Conservation (phyloP, 2,329 filamentous ascomycete genomes). For the Didymella lethalis region DNA sequence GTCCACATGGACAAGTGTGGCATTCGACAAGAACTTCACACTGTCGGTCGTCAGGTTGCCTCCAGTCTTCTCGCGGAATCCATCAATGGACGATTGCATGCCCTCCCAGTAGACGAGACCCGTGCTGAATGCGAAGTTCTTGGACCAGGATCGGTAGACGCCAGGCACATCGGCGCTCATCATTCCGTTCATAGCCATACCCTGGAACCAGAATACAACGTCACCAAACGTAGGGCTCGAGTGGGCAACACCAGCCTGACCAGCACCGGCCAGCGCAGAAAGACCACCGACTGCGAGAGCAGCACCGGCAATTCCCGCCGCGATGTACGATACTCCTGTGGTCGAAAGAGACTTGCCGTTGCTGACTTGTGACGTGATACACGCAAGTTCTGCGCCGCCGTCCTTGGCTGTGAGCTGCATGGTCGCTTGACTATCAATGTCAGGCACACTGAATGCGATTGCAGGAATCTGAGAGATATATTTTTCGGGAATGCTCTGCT, state of each 20-base stretch:
- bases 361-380: conserved; percentile 79
- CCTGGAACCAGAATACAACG: conserved; percentile 89
- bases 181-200: conserved; percentile 96
- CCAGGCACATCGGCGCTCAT: conserved; percentile 86
- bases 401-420: conserved; percentile 74
- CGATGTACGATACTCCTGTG: conserved; percentile 80
- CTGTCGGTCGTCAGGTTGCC: conserved; percentile 86
- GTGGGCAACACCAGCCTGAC: conserved; percentile 62
- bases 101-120: conserved; percentile 83
- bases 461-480: conserved; percentile 80
- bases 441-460: conserved; percentile 89
- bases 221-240: conserved; percentile 86
- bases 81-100: conserved; percentile 83
- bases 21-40: conserved; percentile 75
- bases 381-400: conserved; percentile 72
- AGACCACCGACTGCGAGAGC: conserved; percentile 77
- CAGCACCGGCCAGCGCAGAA: conserved; percentile 68
- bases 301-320: conserved; percentile 83
- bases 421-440: conserved; percentile 85
- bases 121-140: conserved; percentile 93
- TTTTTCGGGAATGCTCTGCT: conserved; percentile 72
- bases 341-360: conserved; percentile 86
- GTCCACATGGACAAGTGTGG: conserved; percentile 75
- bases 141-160: conserved; percentile 87
- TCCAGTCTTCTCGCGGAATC: conserved; percentile 79